Evolutionary conservation across 768 basidiomycete genomes (phyloP), one percentile per base, ranked within the genome.

Genomic region (Termitomyces sp.): DNA sequence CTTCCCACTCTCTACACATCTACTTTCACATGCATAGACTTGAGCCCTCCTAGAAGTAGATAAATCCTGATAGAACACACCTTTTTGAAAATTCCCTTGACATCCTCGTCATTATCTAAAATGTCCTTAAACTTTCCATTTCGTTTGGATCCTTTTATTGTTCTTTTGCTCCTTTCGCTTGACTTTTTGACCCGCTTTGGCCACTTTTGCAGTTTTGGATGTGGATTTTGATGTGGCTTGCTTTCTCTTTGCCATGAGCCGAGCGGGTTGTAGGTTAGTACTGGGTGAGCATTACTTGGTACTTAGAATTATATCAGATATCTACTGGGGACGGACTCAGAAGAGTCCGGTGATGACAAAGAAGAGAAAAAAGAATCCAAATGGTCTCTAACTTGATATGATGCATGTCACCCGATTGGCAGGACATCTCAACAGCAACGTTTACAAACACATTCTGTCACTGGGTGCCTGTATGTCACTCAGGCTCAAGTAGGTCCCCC

Each of bases 1-100:
- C 80, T 64, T 93, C 90, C 90, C 90, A 93, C 68, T 93, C 88
- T 66, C 80, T 77, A 64, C 83, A 79, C 70, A 89, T 84, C 86
- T 89, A 84, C 77, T 80, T 14, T 14, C 12, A 12, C 34, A 5
- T 12, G 12, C 34, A 12, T 34, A 2, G 14, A 35, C 17, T 40
- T 14, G n/a, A n/a, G 1, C 2, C 37, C 43, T 14, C 15, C 19
- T 37, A 30, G 32, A 34, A 60, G 2, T 17, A 17, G 6, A 37
- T 15, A 3, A 11, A 4, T n/a, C n/a, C n/a, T 10, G 10, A 3
- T 3, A 26, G 24, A 8, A 41, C 56, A 62, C 59, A 90, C 90
- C 78, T 83, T 81, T 63, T 90, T 91, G 32, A 95, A 77, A 56
- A 95, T 92, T 2, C 77, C 80, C 64, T 96, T 90, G 5, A 96